Evolutionary conservation across 768 basidiomycete species (phyloP), one percentile per base, ranked within the genome.

Genomic region (Sarcodon aspratus): DNA sequence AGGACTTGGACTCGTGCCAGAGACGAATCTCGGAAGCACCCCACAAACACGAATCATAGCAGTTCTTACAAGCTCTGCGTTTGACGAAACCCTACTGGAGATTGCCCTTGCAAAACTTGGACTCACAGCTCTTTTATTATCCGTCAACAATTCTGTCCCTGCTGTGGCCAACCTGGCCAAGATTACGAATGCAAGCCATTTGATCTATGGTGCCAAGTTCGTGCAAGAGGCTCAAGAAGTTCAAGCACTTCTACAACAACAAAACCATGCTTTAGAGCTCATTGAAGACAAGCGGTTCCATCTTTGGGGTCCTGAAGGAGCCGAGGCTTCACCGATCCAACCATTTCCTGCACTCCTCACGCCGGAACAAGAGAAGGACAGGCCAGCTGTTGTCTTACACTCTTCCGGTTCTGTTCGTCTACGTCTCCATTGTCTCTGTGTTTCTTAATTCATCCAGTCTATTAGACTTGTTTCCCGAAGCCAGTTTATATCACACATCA

Each of bases 391-490:
- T 18, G 66, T 70, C 45, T 55, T 76, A 46, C 74, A 27, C 21
- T 27, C 21, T 27, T 27, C 21, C 21, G 21, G 21, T 27, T 27
- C 21, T 27, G 21, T 27, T 27, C 21, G 21, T 27, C 21, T 3
- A 27, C 21, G 5, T 27, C 5, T 27, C 21, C 21, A 27, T 27
- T 27, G 5, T 2, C 21, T 27, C 21, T 27, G 21, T 27, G 21
- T 27, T 27, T 5, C 21, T 27, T 5, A 27, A 76, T 52, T 70
- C 70, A 3, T 69, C 66, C 2, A 73, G 74, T 27, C 33, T 44
- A 3, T 10, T 56, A 69, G 45, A 76, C 76, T 10, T 76, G 76
- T 1, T 71, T 66, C 44, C 76, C 76, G 2, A 76, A 67, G 57
- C 69, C 66, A 21, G 72, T 70, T 32, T 55, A 57, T 37, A 53